A percentile compares a stretch with the other conserved stretches of the same genome.
phyloP scores from a whole-genome alignment of 352 stramenopile species.

The Plasmopara viticola region DNA sequence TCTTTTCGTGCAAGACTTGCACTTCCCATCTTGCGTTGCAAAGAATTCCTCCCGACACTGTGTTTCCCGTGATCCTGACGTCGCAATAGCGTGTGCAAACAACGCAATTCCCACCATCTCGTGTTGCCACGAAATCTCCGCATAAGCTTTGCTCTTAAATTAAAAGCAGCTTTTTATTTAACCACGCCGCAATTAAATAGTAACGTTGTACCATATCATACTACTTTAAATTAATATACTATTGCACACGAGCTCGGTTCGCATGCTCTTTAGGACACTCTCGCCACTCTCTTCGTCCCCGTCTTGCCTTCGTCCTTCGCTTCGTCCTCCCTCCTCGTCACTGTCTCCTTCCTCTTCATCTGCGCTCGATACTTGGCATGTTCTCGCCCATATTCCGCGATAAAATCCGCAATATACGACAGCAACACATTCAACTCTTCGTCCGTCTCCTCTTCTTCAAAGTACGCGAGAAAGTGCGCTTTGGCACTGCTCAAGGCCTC shows the following conservation, averaged over 20 bases:
- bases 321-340: neutral
- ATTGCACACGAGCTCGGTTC: too few species aligned
- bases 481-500: slow-evolving; percentile 57
- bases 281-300: neutral
- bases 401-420: slow-evolving; percentile 70
- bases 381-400: slow-evolving; percentile 60
- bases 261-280: too few species aligned
- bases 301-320: too few species aligned
- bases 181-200: too few species aligned
- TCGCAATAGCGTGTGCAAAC: neutral
- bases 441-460: slow-evolving; percentile 75
- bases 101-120: neutral
- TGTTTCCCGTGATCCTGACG: neutral
- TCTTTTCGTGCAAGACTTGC: too few species aligned
- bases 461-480: slow-evolving; percentile 71
- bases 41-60: too few species aligned
- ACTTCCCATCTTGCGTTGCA: too few species aligned
- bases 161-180: too few species aligned
- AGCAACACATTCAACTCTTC: slow-evolving; percentile 75
- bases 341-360: slow-evolving; percentile 28
- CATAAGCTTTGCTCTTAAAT: too few species aligned
- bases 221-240: too few species aligned
- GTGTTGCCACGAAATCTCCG: too few species aligned
- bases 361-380: slow-evolving; percentile 60
- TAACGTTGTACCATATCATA: too few species aligned